A percentile compares a stretch with the other conserved stretches of the same genome.
Evolutionary conservation across 192 early-diverging fungal genomes (phyloP).

Genomic region (Geosiphon pyriformis): DNA sequence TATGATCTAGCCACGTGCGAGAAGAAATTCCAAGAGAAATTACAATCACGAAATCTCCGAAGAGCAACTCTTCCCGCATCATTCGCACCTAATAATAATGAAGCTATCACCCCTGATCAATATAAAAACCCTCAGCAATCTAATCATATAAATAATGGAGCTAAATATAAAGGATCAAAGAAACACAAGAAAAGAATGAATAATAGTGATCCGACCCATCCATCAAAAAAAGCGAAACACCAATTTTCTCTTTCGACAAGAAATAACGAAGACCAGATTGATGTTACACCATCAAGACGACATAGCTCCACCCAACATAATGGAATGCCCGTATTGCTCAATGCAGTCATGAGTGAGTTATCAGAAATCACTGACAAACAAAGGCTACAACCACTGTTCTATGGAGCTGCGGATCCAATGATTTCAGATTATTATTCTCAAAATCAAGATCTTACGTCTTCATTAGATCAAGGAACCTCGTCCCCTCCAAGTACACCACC

Average conservation of each 20-base stretch:
- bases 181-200: background rate
- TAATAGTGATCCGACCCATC: background rate
- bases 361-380: too few species aligned
- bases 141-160: background rate
- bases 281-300: too few species aligned
- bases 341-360: too few species aligned
- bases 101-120: too few species aligned
- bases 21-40: background rate
- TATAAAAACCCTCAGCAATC: background rate
- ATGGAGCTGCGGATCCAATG: background rate
- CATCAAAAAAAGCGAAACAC: background rate
- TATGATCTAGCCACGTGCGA: background rate
- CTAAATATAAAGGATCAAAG: background rate
- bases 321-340: too few species aligned
- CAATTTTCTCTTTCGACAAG: background rate
- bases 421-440: background rate
- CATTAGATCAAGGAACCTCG: background rate
- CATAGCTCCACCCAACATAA: too few species aligned
- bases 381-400: background rate
- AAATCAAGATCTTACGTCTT: background rate
- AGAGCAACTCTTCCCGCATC: too few species aligned
- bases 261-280: background rate
- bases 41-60: background rate
- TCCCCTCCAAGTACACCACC: background rate
- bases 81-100: too few species aligned